Evolutionary conservation across 495 filamentous ascomycete genomes (phyloP).

Genomic region (Penicillium psychrofluorescens): DNA sequence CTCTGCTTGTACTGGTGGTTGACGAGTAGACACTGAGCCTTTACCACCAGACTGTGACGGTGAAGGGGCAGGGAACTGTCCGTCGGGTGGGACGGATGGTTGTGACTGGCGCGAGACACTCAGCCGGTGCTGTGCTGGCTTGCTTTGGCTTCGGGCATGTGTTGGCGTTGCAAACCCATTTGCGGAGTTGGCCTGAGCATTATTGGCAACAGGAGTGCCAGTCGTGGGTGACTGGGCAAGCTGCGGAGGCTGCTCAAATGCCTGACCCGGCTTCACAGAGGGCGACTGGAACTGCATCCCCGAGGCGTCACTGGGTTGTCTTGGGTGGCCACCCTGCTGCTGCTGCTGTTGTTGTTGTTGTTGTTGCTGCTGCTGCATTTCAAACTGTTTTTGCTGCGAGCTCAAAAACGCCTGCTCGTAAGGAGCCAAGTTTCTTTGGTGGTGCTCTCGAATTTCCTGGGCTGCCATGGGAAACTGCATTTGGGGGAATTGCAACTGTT

Average conservation of each 20-base stretch:
- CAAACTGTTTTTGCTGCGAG: conserved; percentile 49
- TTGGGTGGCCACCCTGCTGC: conserved; percentile 17
- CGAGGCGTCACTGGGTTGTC: conserved; percentile 30
- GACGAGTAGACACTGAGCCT: conserved; percentile 30
- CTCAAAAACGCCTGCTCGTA: conserved; percentile 70
- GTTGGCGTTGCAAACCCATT: conserved; percentile 40
- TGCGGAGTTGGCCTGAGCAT: conserved; percentile 23
- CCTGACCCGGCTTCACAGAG: conserved; percentile 21
- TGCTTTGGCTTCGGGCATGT: conserved; percentile 31
- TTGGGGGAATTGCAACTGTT: conserved; percentile 56
- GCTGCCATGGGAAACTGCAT: conserved; percentile 58
- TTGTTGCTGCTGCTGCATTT: conserved; percentile 30
- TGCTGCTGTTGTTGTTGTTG: conserved; percentile 33
- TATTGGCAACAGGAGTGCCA: conserved; percentile 21
- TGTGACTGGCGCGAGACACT: conserved; percentile 34
- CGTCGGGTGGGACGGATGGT: conserved; percentile 20
- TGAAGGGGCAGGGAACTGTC: conserved; percentile 27
- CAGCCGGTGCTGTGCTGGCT: conserved; percentile 28
- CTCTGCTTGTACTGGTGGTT: conserved; percentile 34
- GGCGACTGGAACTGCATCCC: conserved; percentile 35
- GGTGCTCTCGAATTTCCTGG: conserved; percentile 62
- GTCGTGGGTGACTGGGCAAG: conserved; percentile 31
- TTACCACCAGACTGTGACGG: conserved; percentile 30
- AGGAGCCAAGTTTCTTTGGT: conserved; percentile 60
- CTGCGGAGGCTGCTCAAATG: conserved; percentile 28